These are phyloP conservation scores for Crithidia mellificae DNA, from an alignment of 208 protist species.

Conservation along the genomic window DNA sequence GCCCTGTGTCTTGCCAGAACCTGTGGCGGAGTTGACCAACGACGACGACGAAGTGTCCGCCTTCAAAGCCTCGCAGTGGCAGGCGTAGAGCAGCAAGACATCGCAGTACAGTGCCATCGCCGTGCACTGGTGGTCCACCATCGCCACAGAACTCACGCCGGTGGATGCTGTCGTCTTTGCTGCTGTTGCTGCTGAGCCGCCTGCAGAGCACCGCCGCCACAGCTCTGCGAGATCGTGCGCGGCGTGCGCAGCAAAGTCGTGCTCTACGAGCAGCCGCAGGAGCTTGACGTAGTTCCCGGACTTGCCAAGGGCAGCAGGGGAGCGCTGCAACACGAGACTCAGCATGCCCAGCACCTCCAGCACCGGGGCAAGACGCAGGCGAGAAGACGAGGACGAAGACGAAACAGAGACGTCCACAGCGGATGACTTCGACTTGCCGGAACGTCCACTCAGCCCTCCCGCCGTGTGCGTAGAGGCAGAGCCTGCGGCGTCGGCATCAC, in stretches of 20 bases:
- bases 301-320: conserved; percentile 1
- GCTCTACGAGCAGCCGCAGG: conserved; percentile 19
- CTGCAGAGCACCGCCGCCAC: conserved; percentile 8
- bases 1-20: no score
- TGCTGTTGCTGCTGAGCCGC: no score
- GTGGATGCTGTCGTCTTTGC: no score
- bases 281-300: conserved; percentile 10
- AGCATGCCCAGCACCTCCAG: conserved; percentile 9
- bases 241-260: conserved; percentile 14
- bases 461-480: not conserved
- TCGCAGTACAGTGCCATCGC: conserved; percentile 33
- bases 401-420: no score
- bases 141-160: no score
- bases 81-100: conserved; percentile 24
- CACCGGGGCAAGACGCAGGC: not conserved
- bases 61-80: not conserved
- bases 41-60: no score
- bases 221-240: conserved; percentile 11
- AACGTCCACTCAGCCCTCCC: no score
- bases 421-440: no score
- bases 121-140: not conserved
- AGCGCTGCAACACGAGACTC: conserved; percentile 7
- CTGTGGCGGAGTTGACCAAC: no score
- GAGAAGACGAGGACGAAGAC: not conserved
- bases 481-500: not conserved